phyloP scores from a whole-genome alignment of 2,329 filamentous ascomycete genomes.

The Clarireedia paspali region DNA sequence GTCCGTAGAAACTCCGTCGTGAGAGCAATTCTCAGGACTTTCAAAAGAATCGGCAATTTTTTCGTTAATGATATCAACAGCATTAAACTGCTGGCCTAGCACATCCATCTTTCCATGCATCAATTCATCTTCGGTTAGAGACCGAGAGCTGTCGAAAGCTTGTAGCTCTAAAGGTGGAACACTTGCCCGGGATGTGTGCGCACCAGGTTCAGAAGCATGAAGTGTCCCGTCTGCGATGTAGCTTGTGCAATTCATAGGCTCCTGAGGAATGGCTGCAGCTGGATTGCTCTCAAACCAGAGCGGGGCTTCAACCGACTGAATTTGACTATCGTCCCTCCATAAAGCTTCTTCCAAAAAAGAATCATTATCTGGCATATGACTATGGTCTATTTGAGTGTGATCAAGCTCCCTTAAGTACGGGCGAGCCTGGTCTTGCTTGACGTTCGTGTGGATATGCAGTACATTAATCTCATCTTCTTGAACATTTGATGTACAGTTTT shows the following conservation, averaged over 20 bases:
- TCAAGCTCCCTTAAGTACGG: not conserved
- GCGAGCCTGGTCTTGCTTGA: not conserved
- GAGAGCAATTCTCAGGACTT: no score
- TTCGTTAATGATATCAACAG: no score
- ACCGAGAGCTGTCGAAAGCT: no score
- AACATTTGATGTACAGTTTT: not conserved
- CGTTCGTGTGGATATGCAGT: not conserved
- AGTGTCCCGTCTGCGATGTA: no score
- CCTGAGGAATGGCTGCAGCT: not conserved
- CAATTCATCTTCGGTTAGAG: no score
- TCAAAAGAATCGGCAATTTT: no score
- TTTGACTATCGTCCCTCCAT: constrained; percentile 2
- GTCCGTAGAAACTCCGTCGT: no score
- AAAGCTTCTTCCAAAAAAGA: constrained; percentile 12
- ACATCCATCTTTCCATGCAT: no score
- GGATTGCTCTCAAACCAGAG: not conserved
- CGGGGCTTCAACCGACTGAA: not conserved
- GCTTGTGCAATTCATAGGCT: not conserved
- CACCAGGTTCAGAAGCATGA: no score
- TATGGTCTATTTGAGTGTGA: constrained; percentile 3
- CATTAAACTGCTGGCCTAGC: no score
- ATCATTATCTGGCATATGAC: not conserved
- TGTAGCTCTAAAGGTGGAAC: no score
- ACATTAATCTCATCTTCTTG: not conserved
- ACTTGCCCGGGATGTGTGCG: no score